Evolutionary conservation across 345 rosid genomes (phyloP).

Genomic region (Trapa incisa): DNA sequence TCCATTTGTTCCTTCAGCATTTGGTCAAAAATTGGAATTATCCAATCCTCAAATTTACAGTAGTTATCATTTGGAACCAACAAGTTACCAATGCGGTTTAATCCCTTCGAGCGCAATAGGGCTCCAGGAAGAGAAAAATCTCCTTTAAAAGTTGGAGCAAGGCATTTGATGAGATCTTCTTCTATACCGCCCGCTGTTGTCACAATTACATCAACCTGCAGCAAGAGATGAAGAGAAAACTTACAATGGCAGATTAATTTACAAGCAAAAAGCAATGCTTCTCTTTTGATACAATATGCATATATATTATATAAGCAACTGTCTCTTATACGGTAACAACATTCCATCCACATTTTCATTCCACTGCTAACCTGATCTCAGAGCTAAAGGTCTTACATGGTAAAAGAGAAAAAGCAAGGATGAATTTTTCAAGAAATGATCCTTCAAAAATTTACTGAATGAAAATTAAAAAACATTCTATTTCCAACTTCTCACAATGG

Average conservation of each 20-base stretch:
- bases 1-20: slow-evolving; percentile 86
- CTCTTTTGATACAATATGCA: background rate
- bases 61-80: slow-evolving; percentile 90
- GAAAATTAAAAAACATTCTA: background rate
- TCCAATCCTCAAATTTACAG: slow-evolving; percentile 97
- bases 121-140: slow-evolving; percentile 79
- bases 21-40: slow-evolving; percentile 74
- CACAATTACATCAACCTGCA: slow-evolving; percentile 85
- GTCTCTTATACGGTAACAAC: background rate
- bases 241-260: background rate
- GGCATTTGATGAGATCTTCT: slow-evolving; percentile 93
- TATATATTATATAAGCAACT: background rate
- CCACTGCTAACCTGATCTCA: background rate
- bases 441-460: background rate
- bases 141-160: slow-evolving; percentile 84
- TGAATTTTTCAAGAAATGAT: background rate
- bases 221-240: background rate
- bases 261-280: background rate
- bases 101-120: slow-evolving; percentile 60
- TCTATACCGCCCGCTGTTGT: slow-evolving; percentile 96
- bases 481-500: background rate
- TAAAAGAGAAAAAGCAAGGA: background rate
- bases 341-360: background rate
- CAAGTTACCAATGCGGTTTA: slow-evolving; percentile 88
- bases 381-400: background rate